A percentile compares a stretch with the other conserved stretches of the same genome.
Evolutionary conservation across 352 stramenopile species (phyloP).

Genomic region (Phytophthora constricta): DNA sequence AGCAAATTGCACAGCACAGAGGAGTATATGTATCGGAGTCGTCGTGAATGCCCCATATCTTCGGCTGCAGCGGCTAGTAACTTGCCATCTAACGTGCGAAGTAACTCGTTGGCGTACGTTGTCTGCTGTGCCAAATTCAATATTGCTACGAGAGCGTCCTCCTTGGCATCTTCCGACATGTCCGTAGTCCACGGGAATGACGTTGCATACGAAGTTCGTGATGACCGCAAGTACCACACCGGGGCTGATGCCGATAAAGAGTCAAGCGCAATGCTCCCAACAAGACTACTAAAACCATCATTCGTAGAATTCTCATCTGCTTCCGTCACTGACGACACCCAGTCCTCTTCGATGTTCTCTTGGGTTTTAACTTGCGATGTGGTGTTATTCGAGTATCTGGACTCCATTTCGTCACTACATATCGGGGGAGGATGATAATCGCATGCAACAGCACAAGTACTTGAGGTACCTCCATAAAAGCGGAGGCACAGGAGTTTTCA

Average conservation of each 20-base stretch:
- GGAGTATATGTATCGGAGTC: constrained; percentile 67
- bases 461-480: constrained; percentile 66
- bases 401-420: constrained; percentile 2
- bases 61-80: constrained; percentile 51
- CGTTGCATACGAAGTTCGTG: constrained; percentile 1
- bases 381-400: background rate
- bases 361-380: constrained; percentile 3
- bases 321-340: constrained; percentile 23
- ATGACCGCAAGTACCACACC: constrained; percentile 29
- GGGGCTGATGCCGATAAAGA: constrained; percentile 2
- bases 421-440: constrained; percentile 36
- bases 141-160: constrained; percentile 70
- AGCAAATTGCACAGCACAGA: constrained; percentile 72
- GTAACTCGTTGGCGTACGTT: constrained; percentile 53
- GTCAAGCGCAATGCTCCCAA: constrained; percentile 10
- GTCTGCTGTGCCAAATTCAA: constrained; percentile 68
- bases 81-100: constrained; percentile 66
- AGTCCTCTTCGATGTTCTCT: background rate
- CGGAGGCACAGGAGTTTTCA: constrained; percentile 45
- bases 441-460: constrained; percentile 59
- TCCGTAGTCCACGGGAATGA: constrained; percentile 33
- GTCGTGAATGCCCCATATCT: constrained; percentile 39
- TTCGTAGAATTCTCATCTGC: background rate
- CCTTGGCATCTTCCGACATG: constrained; percentile 59
- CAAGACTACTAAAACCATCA: background rate